A percentile compares a stretch with the other conserved stretches of the same genome.
Conservation (phyloP, 345 rosid genomes). For the Corymbia maculata region DNA sequence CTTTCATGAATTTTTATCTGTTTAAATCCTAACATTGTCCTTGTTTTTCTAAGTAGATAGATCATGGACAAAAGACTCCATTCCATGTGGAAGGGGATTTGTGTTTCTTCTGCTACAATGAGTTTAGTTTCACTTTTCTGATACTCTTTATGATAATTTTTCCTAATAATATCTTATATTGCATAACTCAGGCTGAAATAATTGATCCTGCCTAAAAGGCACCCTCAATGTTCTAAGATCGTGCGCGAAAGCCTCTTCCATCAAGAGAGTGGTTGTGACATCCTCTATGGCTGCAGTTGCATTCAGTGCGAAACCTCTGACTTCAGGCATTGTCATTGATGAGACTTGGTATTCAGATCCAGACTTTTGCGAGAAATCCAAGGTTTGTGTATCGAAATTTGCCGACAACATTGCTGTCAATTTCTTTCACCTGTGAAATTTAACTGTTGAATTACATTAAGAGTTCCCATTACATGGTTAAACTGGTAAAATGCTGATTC, state of each 20-base stretch:
- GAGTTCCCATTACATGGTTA: not conserved
- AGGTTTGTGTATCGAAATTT: conserved; percentile 2
- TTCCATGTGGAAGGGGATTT: not conserved
- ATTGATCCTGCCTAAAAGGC: conserved; percentile 43
- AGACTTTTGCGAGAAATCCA: conserved; percentile 1
- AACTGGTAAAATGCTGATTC: not conserved
- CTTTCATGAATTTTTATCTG: not conserved
- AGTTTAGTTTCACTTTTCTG: not conserved
- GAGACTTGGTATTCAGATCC: conserved; percentile 45
- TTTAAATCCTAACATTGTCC: not conserved
- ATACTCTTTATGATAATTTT: not conserved
- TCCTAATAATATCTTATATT: not conserved
- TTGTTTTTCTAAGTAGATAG: not conserved
- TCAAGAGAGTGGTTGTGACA: conserved; percentile 42
- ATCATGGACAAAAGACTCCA: not conserved
- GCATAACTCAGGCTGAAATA: conserved; percentile 11
- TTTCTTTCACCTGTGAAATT: not conserved
- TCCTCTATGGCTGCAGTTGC: conserved; percentile 35
- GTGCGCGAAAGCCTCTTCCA: conserved; percentile 22
- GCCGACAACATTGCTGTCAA: not conserved
- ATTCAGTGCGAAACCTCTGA: conserved; percentile 12
- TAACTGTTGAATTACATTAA: not conserved
- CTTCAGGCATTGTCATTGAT: conserved; percentile 19
- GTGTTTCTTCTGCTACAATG: not conserved
- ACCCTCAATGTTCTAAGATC: conserved; percentile 37